phyloP scores from a whole-genome alignment of 2,329 filamentous ascomycete genomes.

The Colletotrichum sp. region DNA sequence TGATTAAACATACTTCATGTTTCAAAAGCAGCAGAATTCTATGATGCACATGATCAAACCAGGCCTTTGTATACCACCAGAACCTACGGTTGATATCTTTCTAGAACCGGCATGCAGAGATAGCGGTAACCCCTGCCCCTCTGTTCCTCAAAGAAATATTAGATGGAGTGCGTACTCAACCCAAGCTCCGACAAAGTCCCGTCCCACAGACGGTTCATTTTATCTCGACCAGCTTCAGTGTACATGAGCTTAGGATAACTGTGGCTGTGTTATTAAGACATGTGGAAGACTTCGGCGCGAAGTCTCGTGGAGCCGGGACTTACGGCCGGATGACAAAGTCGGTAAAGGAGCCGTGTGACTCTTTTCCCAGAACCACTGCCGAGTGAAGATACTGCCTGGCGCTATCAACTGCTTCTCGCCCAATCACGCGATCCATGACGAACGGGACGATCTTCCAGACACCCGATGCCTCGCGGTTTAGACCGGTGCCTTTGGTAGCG shows the following conservation, averaged over 20 bases:
- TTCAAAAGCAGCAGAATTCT: not conserved
- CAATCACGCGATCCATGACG: not conserved
- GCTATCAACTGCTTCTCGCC: slow-evolving; percentile 18
- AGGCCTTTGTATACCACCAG: not conserved
- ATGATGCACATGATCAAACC: not conserved
- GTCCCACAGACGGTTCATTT: not conserved
- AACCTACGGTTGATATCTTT: not conserved
- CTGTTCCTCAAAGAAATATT: not conserved
- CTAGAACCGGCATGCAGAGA: not conserved
- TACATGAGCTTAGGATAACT: slow-evolving; percentile 1
- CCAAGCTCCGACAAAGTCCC: not conserved
- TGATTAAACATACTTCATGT: not conserved
- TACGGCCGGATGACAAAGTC: slow-evolving; percentile 27
- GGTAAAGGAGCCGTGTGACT: slow-evolving; percentile 26
- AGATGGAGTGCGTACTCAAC: not conserved
- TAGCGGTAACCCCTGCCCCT: not conserved
- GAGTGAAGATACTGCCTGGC: slow-evolving; percentile 26
- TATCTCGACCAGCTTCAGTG: not conserved
- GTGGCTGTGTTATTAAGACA: not conserved
- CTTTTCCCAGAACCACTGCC: slow-evolving; percentile 22
- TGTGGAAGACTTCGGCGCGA: not conserved
- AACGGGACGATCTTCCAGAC: not conserved
- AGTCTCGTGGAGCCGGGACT: slow-evolving; percentile 7
- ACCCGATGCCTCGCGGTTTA: slow-evolving; percentile 7
- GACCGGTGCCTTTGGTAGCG: slow-evolving; percentile 20